These are phyloP conservation scores for Infundibulicybe gibba DNA, from an alignment of 768 basidiomycete species.

Conservation along the genomic window DNA sequence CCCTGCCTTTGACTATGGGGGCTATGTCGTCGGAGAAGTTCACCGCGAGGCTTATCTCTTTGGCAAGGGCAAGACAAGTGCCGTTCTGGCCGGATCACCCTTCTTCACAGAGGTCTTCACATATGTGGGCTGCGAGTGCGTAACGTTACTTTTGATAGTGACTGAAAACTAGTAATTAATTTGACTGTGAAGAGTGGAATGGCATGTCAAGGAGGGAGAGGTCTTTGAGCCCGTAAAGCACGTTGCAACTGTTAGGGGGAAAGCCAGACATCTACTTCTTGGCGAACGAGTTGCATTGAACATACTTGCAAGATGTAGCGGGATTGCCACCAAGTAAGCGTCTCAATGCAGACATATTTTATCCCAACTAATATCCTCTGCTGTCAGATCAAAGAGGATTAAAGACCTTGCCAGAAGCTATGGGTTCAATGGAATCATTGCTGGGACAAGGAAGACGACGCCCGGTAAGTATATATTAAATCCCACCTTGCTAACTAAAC, in stretches of 20 bases:
- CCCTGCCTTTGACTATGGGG: constrained; percentile 95
- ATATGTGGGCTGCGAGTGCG: constrained; percentile 88
- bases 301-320: constrained; percentile 90
- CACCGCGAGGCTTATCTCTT: constrained; percentile 82
- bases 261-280: constrained; percentile 81
- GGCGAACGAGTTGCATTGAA: constrained; percentile 95
- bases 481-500: background rate
- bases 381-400: constrained; percentile 71
- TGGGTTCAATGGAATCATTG: constrained; percentile 86
- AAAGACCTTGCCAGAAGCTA: constrained; percentile 72
- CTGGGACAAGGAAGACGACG: constrained; percentile 96
- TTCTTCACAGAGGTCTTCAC: constrained; percentile 93
- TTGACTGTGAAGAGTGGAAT: constrained; percentile 67
- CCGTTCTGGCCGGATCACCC: constrained; percentile 89
- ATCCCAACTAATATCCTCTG: constrained; percentile 3
- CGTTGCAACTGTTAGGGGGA: constrained; percentile 89
- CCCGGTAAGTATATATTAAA: constrained; percentile 49
- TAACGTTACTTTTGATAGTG: constrained; percentile 12
- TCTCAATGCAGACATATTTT: background rate
- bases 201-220: constrained; percentile 88
- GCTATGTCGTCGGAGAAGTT: constrained; percentile 93
- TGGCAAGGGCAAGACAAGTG: constrained; percentile 79
- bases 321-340: constrained; percentile 90
- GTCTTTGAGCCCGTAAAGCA: constrained; percentile 77
- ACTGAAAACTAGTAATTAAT: background rate